These are phyloP conservation scores for Acanthamoeba healyi DNA, from an alignment of 208 protist genomes.

Conservation along the genomic window DNA sequence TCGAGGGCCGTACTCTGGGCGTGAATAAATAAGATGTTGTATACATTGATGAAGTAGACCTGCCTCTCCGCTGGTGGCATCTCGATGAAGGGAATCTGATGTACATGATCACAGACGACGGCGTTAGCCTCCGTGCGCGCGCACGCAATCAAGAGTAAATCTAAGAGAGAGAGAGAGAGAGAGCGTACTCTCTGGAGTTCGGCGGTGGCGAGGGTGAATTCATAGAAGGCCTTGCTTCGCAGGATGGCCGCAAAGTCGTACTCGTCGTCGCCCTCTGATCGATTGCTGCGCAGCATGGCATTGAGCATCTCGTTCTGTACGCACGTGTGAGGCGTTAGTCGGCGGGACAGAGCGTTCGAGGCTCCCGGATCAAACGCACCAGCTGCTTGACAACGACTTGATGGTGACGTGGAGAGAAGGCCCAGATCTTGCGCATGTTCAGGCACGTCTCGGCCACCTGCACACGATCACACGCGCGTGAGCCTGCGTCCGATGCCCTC, in stretches of 20 bases:
- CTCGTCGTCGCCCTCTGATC: not conserved
- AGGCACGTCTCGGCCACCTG: conserved; percentile 56
- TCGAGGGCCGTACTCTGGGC: conserved; percentile 61
- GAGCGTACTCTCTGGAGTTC: conserved; percentile 34
- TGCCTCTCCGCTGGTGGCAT: not conserved
- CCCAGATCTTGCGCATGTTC: conserved; percentile 67
- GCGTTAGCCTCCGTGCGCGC: not conserved
- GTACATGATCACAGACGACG: not conserved
- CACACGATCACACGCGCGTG: not conserved
- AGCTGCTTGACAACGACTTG: conserved; percentile 18
- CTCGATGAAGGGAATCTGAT: conserved; percentile 13
- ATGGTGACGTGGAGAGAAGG: not conserved
- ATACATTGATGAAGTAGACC: conserved; percentile 66
- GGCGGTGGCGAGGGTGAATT: conserved; percentile 30
- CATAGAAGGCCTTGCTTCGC: conserved; percentile 35
- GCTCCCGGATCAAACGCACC: no score
- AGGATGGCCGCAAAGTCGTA: conserved; percentile 1
- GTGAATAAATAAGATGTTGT: conserved; percentile 73
- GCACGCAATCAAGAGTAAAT: not conserved
- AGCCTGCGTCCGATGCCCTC: not conserved
- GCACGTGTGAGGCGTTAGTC: no score
- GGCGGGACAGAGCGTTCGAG: no score
- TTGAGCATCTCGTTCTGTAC: conserved; percentile 49
- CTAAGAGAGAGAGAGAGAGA: not conserved
- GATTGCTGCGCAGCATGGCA: conserved; percentile 2